These are phyloP conservation scores for Lactuca sativa DNA, from an alignment of 129 eudicot genomes.

Conservation along the genomic window DNA sequence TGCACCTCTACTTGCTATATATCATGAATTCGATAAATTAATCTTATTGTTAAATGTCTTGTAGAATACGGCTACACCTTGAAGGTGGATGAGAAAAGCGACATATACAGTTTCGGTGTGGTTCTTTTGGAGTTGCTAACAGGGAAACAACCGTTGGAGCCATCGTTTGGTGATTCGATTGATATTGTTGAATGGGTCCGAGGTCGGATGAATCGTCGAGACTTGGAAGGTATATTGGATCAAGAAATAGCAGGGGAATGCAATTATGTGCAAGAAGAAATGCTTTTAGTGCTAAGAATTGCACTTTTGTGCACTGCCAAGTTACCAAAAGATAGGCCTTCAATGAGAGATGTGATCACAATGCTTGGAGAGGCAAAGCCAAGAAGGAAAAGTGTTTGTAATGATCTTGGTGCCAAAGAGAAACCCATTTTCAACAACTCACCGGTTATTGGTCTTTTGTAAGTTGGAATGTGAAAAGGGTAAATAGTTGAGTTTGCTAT, in stretches of 20 bases:
- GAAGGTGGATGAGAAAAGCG: conserved; percentile 70
- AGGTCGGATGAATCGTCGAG: conserved; percentile 32
- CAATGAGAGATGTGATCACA: conserved; percentile 69
- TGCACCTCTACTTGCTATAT: neutral
- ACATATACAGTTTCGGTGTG: conserved; percentile 69
- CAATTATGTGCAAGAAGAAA: conserved; percentile 69
- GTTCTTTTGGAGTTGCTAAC: conserved; percentile 62
- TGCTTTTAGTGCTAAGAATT: conserved; percentile 60
- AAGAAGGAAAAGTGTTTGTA: conserved; percentile 68
- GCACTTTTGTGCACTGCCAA: conserved; percentile 69
- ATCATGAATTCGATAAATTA: neutral
- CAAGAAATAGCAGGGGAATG: conserved; percentile 53
- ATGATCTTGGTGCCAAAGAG: conserved; percentile 49
- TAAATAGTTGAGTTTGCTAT: neutral
- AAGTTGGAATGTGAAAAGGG: neutral
- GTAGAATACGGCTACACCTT: conserved; percentile 71
- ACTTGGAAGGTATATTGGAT: conserved; percentile 44
- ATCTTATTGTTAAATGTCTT: neutral
- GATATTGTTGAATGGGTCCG: conserved; percentile 73
- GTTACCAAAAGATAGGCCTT: conserved; percentile 67
- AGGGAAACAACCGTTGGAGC: conserved; percentile 58
- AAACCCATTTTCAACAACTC: conserved; percentile 70
- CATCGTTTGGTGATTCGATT: conserved; percentile 46
- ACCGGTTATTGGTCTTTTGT: conserved; percentile 60
- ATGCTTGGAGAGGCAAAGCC: conserved; percentile 80